Conservation (phyloP, 495 filamentous ascomycete genomes). For the Letharia columbiana region DNA sequence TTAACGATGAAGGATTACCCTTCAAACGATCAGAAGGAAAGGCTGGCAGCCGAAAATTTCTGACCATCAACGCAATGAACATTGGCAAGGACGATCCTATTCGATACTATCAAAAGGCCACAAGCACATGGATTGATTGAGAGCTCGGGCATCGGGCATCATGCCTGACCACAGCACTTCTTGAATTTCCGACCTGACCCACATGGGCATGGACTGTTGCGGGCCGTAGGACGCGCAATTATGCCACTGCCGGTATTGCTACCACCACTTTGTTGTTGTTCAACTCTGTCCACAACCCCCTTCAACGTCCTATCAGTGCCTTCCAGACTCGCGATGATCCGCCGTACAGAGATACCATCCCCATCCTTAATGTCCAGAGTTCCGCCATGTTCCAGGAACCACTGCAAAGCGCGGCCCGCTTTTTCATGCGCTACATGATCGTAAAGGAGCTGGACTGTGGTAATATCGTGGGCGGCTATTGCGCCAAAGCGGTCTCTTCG, state of each 20-base stretch:
- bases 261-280: neutral
- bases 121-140: too few species aligned
- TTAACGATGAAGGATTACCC: too few species aligned
- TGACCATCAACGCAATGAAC: too few species aligned
- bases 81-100: too few species aligned
- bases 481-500: conserved; percentile 1
- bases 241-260: neutral
- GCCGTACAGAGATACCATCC: neutral
- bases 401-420: neutral
- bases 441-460: neutral
- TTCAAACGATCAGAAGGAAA: too few species aligned
- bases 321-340: neutral
- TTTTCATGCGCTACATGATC: neutral
- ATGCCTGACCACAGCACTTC: conserved; percentile 6
- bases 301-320: neutral
- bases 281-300: neutral
- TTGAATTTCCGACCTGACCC: conserved; percentile 1
- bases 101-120: too few species aligned
- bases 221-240: neutral
- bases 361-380: neutral
- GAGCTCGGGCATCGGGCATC: neutral
- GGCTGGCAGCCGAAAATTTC: too few species aligned
- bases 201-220: conserved; percentile 7
- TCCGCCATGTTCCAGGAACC: neutral
- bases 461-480: neutral